These are phyloP conservation scores for Paradendryphiella salina DNA, from an alignment of 2,329 filamentous ascomycete genomes.

Conservation along the genomic window DNA sequence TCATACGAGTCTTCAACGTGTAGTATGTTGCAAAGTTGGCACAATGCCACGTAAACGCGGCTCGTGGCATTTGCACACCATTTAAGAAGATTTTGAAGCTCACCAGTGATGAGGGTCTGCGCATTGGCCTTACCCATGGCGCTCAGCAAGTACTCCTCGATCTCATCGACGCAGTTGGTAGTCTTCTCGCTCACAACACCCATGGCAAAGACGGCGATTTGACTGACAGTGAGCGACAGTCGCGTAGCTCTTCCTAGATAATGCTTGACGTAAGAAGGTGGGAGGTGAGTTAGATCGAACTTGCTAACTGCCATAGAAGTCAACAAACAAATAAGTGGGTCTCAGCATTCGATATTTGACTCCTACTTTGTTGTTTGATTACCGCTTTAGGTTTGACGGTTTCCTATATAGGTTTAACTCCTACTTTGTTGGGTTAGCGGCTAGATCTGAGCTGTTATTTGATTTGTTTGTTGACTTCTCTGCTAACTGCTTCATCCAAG, in stretches of 20 bases:
- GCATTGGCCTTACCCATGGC: conserved; percentile 8
- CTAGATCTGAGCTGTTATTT: no score
- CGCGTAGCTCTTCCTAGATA: conserved; percentile 11
- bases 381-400: no score
- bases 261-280: neutral
- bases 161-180: conserved; percentile 13
- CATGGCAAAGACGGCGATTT: conserved; percentile 15
- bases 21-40: conserved; percentile 12
- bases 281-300: conserved; percentile 4
- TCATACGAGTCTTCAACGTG: neutral
- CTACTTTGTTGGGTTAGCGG: no score
- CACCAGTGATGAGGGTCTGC: conserved; percentile 10
- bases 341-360: no score
- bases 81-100: conserved; percentile 22
- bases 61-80: conserved; percentile 18
- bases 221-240: conserved; percentile 15
- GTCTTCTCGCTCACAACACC: conserved; percentile 19
- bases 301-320: neutral
- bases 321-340: no score
- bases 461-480: no score
- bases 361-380: no score
- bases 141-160: conserved; percentile 9
- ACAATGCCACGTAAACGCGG: conserved; percentile 19
- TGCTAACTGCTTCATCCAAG: conserved; percentile 7
- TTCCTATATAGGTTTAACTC: no score